Evolutionary conservation across 2,329 filamentous ascomycete species (phyloP).

Genomic region (Aspergillus cejpii): DNA sequence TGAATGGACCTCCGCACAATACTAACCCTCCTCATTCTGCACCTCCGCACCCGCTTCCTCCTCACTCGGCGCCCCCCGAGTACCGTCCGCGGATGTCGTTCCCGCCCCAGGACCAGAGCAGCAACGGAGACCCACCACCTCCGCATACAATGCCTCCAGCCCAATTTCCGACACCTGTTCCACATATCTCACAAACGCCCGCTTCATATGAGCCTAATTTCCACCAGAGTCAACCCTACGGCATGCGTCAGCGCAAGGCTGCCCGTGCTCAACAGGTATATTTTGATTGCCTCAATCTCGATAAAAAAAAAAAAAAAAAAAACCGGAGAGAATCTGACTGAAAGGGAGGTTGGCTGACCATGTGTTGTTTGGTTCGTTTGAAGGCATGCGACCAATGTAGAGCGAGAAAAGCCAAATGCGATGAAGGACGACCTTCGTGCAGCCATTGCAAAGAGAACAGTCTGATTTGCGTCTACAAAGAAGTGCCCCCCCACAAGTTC

Average conservation of each 20-base stretch:
- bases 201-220: conserved; percentile 29
- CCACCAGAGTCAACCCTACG: conserved; percentile 27
- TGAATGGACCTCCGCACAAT: conserved; percentile 32
- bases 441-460: conserved; percentile 81
- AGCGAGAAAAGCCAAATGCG: conserved; percentile 82
- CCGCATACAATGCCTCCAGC: conserved; percentile 28
- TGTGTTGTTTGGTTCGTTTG: neutral
- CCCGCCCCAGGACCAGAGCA: conserved; percentile 25
- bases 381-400: conserved; percentile 89
- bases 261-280: conserved; percentile 38
- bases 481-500: conserved; percentile 86
- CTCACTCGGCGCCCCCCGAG: conserved; percentile 26
- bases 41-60: conserved; percentile 15
- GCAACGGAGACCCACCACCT: conserved; percentile 27
- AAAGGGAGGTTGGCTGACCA: conserved; percentile 6
- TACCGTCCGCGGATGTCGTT: conserved; percentile 31
- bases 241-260: conserved; percentile 35
- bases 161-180: conserved; percentile 25
- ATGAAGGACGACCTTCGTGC: conserved; percentile 76
- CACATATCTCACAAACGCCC: conserved; percentile 24
- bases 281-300: no score
- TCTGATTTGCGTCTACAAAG: conserved; percentile 77
- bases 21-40: conserved; percentile 28
- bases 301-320: no score
- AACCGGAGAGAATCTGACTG: neutral